Conservation (phyloP, 164 flowering plant genomes). For the Magnolia changhungtana region DNA sequence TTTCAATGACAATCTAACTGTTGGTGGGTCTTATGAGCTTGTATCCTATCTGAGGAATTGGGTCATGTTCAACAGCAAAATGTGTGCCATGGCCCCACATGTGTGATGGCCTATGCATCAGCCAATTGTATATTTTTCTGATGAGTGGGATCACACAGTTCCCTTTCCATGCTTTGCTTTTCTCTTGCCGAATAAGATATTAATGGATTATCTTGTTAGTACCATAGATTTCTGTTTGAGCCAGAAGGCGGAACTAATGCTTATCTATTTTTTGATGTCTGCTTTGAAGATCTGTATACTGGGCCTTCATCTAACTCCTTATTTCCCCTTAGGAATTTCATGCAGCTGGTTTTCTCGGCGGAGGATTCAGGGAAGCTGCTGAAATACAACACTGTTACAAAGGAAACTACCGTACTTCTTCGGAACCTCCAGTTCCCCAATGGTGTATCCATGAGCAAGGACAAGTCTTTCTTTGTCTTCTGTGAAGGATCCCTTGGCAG, state of each 20-base stretch:
- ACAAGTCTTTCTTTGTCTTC: slow-evolving; percentile 64
- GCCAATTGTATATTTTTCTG: background rate
- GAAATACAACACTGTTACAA: slow-evolving; percentile 67
- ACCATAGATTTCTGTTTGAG: background rate
- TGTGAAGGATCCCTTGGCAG: slow-evolving; percentile 70
- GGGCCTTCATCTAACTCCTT: background rate
- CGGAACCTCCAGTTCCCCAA: slow-evolving; percentile 71
- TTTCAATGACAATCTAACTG: no score
- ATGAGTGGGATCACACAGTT: background rate
- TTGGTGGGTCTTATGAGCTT: no score
- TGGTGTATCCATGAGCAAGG: slow-evolving; percentile 83
- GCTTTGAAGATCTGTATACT: background rate
- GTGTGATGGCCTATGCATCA: background rate
- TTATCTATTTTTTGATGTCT: background rate
- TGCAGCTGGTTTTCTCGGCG: slow-evolving; percentile 77
- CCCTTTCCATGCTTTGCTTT: background rate
- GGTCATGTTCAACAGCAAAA: no score
- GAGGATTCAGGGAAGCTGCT: slow-evolving; percentile 76
- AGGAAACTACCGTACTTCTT: slow-evolving; percentile 66
- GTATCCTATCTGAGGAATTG: no score
- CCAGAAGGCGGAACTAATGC: background rate
- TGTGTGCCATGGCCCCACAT: no score
- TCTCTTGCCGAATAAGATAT: background rate
- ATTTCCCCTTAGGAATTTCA: slow-evolving; percentile 55
- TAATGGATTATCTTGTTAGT: background rate